phyloP scores from a whole-genome alignment of 805 yeast species.

The Candida xyloterini region DNA sequence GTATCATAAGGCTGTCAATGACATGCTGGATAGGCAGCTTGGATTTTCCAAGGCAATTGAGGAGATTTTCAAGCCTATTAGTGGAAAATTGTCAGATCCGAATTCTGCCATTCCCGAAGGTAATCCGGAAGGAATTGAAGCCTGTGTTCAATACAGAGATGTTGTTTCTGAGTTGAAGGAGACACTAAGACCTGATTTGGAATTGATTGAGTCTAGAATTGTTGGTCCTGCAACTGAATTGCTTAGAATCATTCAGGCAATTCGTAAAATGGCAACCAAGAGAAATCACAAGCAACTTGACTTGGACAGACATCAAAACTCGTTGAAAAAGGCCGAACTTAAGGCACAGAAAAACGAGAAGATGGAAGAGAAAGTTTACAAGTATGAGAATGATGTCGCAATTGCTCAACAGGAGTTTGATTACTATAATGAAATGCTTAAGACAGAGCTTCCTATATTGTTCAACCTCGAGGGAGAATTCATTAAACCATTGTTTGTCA shows the following conservation, averaged over 20 bases:
- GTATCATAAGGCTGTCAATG: slow-evolving; percentile 88
- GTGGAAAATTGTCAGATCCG: slow-evolving; percentile 90
- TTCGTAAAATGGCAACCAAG: slow-evolving; percentile 92
- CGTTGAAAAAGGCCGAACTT: slow-evolving; percentile 67
- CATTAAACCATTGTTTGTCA: slow-evolving; percentile 89
- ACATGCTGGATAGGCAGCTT: slow-evolving; percentile 89
- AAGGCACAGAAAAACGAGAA: slow-evolving; percentile 82
- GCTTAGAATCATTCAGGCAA: slow-evolving; percentile 72
- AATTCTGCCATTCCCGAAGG: slow-evolving; percentile 84
- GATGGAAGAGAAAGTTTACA: slow-evolving; percentile 88
- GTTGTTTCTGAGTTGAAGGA: slow-evolving; percentile 84
- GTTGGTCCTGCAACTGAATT: slow-evolving; percentile 91
- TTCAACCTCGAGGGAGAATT: slow-evolving; percentile 89
- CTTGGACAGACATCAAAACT: slow-evolving; percentile 77
- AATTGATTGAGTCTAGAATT: slow-evolving; percentile 84
- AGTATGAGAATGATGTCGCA: slow-evolving; percentile 83
- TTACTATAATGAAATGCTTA: slow-evolving; percentile 92
- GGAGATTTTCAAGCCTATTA: slow-evolving; percentile 92
- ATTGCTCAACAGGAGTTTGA: slow-evolving; percentile 94
- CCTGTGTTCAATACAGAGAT: slow-evolving; percentile 86
- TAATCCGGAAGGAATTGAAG: slow-evolving; percentile 94
- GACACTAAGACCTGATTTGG: slow-evolving; percentile 87
- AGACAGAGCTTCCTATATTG: slow-evolving; percentile 82
- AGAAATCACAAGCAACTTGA: slow-evolving; percentile 95
- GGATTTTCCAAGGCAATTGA: slow-evolving; percentile 95